Conservation (phyloP, 2,329 filamentous ascomycete species). For the Pseudocercospora fuligena region DNA sequence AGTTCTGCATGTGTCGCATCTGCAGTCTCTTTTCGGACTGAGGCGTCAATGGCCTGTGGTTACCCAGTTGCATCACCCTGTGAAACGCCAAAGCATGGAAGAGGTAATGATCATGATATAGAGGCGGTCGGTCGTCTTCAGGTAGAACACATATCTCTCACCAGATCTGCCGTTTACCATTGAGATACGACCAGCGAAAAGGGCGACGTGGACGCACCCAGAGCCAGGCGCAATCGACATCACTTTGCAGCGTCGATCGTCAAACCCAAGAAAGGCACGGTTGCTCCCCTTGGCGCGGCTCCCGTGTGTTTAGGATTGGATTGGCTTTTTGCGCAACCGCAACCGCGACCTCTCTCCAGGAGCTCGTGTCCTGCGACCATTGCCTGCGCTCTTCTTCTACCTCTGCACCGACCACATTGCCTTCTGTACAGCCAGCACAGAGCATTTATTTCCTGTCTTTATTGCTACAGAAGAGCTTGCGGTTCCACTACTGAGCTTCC, state of each 20-base stretch:
- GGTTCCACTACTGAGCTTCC: not conserved
- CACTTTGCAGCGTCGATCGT: constrained; percentile 4
- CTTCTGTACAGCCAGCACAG: not conserved
- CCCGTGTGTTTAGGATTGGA: not conserved
- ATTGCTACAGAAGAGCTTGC: not conserved
- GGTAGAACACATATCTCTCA: not conserved
- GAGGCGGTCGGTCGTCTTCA: not conserved
- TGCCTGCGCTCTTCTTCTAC: not conserved
- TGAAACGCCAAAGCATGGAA: constrained; percentile 11
- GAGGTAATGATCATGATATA: not conserved
- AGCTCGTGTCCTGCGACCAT: constrained; percentile 1
- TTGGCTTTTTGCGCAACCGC: constrained; percentile 6
- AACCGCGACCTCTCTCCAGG: not conserved
- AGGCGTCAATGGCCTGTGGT: constrained; percentile 1
- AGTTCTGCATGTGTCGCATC: not conserved
- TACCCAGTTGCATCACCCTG: constrained; percentile 1
- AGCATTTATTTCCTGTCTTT: not conserved
- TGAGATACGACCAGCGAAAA: not conserved
- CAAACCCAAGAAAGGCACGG: not conserved
- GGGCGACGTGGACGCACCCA: no score
- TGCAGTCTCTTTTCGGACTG: constrained; percentile 3
- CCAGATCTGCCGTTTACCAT: not conserved
- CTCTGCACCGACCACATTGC: not conserved
- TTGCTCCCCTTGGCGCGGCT: not conserved
- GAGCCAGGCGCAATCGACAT: not conserved